Base-by-base conservation (phyloP, 257 asterid genomes). In the Penstemon newberryi region DNA sequence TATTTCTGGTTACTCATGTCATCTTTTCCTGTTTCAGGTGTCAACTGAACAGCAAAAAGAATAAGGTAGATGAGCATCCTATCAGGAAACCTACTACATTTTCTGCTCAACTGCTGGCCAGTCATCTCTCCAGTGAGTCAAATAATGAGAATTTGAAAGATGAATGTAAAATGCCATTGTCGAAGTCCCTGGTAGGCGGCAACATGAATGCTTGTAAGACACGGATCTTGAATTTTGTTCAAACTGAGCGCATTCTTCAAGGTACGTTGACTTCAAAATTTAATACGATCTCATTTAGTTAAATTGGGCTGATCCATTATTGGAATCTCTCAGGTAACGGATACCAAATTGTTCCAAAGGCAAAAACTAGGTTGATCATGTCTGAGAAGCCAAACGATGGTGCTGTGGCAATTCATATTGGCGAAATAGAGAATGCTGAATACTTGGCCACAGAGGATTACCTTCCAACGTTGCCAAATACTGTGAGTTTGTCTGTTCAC, bases 361-460 rank as follows among this genome's bases (percentile, higher is more conserved):
- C 80, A 65, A 81, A 77, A 72, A 82, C 88, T 51, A 89, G 92
- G 78, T 72, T 94, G 87, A 86, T 91, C 82, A 82, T 94, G 97
- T 91, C 99, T 5, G 97, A 91, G 89, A 89, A 84, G 82, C 88
- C 91, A 50, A 80, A 70, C 74, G 99, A 94, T 76, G 95, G 97
- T 73, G 71, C 83, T 44, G 99, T 94, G 64, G 95, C 97, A 43
- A 42, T 83, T 78, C 87, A 84, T 85, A 86, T 91, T 37, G 97
- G 99, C 63, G 97, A 94, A 57, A 87, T 91, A 70, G 96, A 89
- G 47, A 84, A 84, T 60, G 76, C 56, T 59, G 93, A 81, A 9
- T 91, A 85, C 78, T 78, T 79, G 69, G 85, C 91, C 44, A 90
- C 77, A 9, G 96, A 91, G 78, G 97, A 94, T 67, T 82, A 77